Evolutionary conservation across 495 filamentous ascomycete genomes (phyloP).

Genomic region (Penicillium manginii): DNA sequence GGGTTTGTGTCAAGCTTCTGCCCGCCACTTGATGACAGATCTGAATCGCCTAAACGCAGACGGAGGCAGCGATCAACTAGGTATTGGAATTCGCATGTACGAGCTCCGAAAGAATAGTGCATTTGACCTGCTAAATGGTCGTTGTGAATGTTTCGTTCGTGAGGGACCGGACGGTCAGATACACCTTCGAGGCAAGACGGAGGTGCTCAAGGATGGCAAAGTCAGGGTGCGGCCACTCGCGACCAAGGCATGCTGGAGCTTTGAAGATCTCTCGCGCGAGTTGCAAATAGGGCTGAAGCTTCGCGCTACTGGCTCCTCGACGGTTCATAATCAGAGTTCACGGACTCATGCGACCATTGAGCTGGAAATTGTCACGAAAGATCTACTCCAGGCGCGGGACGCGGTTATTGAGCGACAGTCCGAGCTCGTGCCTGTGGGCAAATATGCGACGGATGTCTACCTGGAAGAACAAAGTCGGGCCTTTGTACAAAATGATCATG

Average conservation of each 20-base stretch:
- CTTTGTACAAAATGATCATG: neutral
- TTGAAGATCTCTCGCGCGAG: constrained; percentile 25
- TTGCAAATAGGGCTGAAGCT: constrained; percentile 19
- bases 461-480: neutral
- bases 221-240: constrained; percentile 28
- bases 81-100: constrained; percentile 29
- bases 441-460: neutral
- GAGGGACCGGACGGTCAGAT: constrained; percentile 4
- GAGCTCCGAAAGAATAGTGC: constrained; percentile 31
- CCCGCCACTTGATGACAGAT: constrained; percentile 12
- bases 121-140: constrained; percentile 29
- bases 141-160: constrained; percentile 27
- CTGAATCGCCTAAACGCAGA: too few relatives aligned
- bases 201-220: constrained; percentile 26
- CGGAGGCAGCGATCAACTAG: too few relatives aligned
- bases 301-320: constrained; percentile 26
- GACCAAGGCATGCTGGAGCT: constrained; percentile 29
- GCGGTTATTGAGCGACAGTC: neutral
- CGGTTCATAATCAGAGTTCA: constrained; percentile 23
- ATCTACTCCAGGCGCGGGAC: neutral
- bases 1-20: constrained; percentile 29
- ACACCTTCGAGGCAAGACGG: constrained; percentile 30
- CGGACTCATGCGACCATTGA: neutral
- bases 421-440: neutral
- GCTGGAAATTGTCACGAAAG: neutral